phyloP scores from a whole-genome alignment of 148 eudicot species.

The Rhododendron ovatum region DNA sequence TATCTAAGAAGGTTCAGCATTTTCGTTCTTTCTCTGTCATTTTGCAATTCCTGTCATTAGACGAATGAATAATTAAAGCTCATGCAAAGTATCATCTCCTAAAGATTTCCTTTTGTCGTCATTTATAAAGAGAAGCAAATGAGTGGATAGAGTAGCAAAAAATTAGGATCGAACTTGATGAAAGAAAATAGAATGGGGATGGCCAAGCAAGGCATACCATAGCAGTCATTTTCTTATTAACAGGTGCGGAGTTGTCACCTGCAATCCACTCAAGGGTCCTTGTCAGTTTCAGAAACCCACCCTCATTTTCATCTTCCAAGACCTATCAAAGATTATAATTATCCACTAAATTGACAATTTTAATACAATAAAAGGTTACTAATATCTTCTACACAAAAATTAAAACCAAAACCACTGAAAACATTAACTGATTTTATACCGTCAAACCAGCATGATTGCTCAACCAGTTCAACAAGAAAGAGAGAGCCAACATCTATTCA shows the following conservation, averaged over 20 bases:
- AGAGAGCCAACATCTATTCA: neutral
- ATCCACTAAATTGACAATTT: neutral
- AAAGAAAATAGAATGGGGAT: neutral
- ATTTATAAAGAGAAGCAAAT: slow-evolving; percentile 1
- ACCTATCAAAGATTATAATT: slow-evolving; percentile 21
- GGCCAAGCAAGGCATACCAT: slow-evolving; percentile 38
- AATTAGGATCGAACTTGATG: slow-evolving; percentile 6
- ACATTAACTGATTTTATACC: neutral
- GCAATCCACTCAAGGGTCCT: slow-evolving; percentile 73
- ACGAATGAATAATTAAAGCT: slow-evolving; percentile 8
- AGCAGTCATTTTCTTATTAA: slow-evolving; percentile 52
- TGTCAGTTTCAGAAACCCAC: slow-evolving; percentile 78
- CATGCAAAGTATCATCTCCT: slow-evolving; percentile 6
- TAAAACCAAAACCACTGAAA: neutral
- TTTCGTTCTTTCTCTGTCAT: slow-evolving; percentile 67
- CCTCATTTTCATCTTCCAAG: slow-evolving; percentile 51
- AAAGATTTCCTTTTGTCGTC: neutral
- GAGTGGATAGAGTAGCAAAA: slow-evolving; percentile 7
- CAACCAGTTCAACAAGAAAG: slow-evolving; percentile 10
- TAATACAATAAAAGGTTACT: neutral
- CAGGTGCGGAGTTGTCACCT: slow-evolving; percentile 70
- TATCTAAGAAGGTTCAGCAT: slow-evolving; percentile 68
- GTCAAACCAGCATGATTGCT: neutral
- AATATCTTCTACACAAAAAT: neutral
- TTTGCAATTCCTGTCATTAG: slow-evolving; percentile 59